phyloP scores from a whole-genome alignment of 2,329 filamentous ascomycete species.

The Ceratocystiopsis brevicomis region DNA sequence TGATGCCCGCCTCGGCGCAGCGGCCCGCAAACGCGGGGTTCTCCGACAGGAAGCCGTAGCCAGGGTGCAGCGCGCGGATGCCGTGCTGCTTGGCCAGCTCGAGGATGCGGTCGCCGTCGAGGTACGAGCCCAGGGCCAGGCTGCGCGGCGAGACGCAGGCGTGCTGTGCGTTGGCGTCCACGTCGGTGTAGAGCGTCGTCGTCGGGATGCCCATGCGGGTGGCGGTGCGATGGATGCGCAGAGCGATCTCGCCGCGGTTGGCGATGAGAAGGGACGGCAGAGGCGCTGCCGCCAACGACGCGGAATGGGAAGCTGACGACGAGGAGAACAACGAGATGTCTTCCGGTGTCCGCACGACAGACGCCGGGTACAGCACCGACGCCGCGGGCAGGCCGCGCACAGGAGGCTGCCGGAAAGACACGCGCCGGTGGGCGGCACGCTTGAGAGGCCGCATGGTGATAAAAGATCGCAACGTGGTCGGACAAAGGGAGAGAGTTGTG shows the following conservation, averaged over 20 bases:
- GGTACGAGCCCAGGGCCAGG: conserved; percentile 71
- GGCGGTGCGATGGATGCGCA: conserved; percentile 81
- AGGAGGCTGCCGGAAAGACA: conserved; percentile 19
- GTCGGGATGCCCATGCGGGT: conserved; percentile 76
- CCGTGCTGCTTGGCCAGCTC: conserved; percentile 67
- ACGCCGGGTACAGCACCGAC: not conserved
- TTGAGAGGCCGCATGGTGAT: conserved; percentile 35
- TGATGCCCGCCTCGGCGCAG: conserved; percentile 74
- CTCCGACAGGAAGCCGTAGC: conserved; percentile 90
- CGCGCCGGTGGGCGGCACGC: conserved; percentile 25
- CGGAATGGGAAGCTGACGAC: too few species aligned
- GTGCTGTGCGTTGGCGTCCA: conserved; percentile 75
- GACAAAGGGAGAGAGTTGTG: not conserved
- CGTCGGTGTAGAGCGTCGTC: conserved; percentile 87
- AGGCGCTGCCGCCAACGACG: conserved; percentile 11
- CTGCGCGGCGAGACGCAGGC: conserved; percentile 68
- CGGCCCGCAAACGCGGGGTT: conserved; percentile 78
- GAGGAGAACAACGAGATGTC: conserved; percentile 15
- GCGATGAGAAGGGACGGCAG: conserved; percentile 69
- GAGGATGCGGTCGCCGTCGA: conserved; percentile 88
- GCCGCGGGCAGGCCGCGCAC: conserved; percentile 3
- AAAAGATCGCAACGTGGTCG: not conserved
- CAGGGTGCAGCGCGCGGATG: conserved; percentile 84
- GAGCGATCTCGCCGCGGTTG: conserved; percentile 89
- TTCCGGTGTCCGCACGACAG: not conserved